A percentile compares a stretch with the other conserved stretches of the same genome.
Evolutionary conservation across 352 stramenopile species (phyloP).

Genomic region (Pythium pyrilobum): DNA sequence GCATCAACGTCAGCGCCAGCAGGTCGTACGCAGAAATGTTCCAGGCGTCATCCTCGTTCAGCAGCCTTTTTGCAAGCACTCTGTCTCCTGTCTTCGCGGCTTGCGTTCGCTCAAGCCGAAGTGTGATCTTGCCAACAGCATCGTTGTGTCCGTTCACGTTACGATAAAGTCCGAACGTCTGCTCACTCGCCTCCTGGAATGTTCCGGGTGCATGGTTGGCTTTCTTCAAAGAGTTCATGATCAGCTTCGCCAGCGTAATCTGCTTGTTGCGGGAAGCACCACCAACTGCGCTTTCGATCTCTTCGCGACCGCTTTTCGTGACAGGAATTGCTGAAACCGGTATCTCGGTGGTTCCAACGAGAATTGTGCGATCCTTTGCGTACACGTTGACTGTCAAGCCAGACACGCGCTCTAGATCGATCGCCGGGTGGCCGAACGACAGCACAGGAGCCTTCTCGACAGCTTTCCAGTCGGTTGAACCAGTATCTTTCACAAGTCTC

Average conservation of each 20-base stretch:
- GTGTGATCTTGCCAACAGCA: conserved; percentile 50
- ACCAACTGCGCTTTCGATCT: no score
- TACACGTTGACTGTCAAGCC: conserved; percentile 29
- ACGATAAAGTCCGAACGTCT: conserved; percentile 27
- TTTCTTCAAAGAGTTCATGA: background rate
- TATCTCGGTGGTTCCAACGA: conserved; percentile 38
- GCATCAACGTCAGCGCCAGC: conserved; percentile 33
- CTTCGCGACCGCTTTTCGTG: conserved; percentile 7
- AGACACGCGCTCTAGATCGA: conserved; percentile 43
- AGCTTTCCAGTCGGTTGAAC: conserved; percentile 6
- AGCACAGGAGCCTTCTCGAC: background rate
- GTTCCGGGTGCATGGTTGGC: background rate
- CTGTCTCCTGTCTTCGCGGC: conserved; percentile 6
- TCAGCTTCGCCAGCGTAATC: background rate
- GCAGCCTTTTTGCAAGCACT: conserved; percentile 33
- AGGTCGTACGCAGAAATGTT: conserved; percentile 43
- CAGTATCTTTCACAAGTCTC: conserved; percentile 11
- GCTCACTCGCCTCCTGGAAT: background rate
- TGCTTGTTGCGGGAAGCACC: no score
- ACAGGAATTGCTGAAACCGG: conserved; percentile 23
- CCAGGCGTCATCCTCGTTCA: conserved; percentile 35
- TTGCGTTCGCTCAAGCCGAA: conserved; percentile 28
- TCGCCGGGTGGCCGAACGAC: conserved; percentile 26
- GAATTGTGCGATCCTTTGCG: conserved; percentile 20
- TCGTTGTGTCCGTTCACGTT: conserved; percentile 13